A percentile compares a stretch with the other conserved stretches of the same genome.
Evolutionary conservation across 345 rosid genomes (phyloP).

Genomic region (Erodium maritimum): DNA sequence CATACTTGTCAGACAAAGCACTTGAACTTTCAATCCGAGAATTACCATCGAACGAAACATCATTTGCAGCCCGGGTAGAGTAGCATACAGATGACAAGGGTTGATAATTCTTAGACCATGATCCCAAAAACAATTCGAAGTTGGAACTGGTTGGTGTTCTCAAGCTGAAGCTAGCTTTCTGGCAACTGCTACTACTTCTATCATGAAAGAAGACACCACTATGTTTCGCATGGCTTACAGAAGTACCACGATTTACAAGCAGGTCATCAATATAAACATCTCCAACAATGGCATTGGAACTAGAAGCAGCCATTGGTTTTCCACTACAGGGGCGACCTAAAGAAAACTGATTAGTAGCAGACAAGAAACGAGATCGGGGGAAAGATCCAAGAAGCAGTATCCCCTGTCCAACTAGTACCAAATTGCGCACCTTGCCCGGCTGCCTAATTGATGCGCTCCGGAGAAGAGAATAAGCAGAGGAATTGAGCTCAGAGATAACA

Average conservation of each 20-base stretch:
- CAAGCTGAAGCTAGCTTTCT: slow-evolving; percentile 36
- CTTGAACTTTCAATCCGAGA: slow-evolving; percentile 27
- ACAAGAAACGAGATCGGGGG: slow-evolving; percentile 9
- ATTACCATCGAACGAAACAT: slow-evolving; percentile 43
- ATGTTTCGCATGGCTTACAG: slow-evolving; percentile 43
- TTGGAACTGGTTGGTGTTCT: slow-evolving; percentile 19
- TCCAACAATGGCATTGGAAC: slow-evolving; percentile 54
- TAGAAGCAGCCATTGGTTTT: slow-evolving; percentile 52
- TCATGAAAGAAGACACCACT: slow-evolving; percentile 41
- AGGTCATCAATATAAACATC: slow-evolving; percentile 60
- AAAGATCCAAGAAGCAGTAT: slow-evolving; percentile 12
- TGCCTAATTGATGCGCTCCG: slow-evolving; percentile 15
- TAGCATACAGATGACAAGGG: slow-evolving; percentile 25
- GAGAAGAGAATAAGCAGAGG: slow-evolving; percentile 29
- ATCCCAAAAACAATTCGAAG: slow-evolving; percentile 17
- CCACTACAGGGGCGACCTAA: slow-evolving; percentile 13
- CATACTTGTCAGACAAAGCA: slow-evolving; percentile 37
- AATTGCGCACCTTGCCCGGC: slow-evolving; percentile 8
- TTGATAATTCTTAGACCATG: slow-evolving; percentile 25
- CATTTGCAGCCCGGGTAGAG: slow-evolving; percentile 47
- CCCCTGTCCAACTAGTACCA: slow-evolving; percentile 1
- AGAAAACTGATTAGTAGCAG: slow-evolving; percentile 13
- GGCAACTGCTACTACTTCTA: slow-evolving; percentile 25
- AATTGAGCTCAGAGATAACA: slow-evolving; percentile 35
- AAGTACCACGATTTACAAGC: slow-evolving; percentile 35